Evolutionary conservation across 1,284 basidiomycete genomes (phyloP).

Genomic region (Chiua sp.): DNA sequence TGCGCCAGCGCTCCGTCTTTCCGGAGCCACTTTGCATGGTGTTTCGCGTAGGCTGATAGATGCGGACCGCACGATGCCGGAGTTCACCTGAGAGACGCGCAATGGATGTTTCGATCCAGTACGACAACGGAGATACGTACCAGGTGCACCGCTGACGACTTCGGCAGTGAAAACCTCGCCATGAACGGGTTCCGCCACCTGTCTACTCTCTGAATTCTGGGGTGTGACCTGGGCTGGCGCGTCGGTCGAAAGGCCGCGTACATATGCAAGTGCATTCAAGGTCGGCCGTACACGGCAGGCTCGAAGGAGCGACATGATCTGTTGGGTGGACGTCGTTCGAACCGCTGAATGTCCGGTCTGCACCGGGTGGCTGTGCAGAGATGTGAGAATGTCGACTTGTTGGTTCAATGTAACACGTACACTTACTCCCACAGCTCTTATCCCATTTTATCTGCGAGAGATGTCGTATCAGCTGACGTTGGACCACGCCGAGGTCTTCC

Average conservation of each 20-base stretch:
- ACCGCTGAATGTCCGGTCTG: background rate
- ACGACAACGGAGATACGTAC: slow-evolving; percentile 46
- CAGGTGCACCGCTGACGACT: slow-evolving; percentile 78
- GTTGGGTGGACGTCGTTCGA: slow-evolving; percentile 3
- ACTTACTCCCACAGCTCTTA: background rate
- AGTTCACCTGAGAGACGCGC: slow-evolving; percentile 66
- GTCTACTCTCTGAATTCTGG: slow-evolving; percentile 32
- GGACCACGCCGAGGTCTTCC: background rate
- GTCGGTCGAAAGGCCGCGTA: slow-evolving; percentile 27
- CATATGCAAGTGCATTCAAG: slow-evolving; percentile 20
- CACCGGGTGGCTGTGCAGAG: background rate
- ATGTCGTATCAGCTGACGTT: too few species aligned
- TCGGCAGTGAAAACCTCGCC: slow-evolving; percentile 76
- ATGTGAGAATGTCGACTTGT: too few species aligned
- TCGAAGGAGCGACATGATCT: slow-evolving; percentile 51
- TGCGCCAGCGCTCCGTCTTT: slow-evolving; percentile 90
- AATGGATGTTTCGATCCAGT: background rate
- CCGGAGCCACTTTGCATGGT: slow-evolving; percentile 95
- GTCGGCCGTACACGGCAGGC: slow-evolving; percentile 37
- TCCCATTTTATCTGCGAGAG: background rate
- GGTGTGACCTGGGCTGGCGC: slow-evolving; percentile 24
- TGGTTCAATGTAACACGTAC: background rate
- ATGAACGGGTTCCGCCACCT: slow-evolving; percentile 42
- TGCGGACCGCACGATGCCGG: slow-evolving; percentile 86
- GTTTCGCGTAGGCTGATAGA: slow-evolving; percentile 93